These are phyloP conservation scores for Perilla frutescens DNA, from an alignment of 257 asterid species.

Conservation along the genomic window DNA sequence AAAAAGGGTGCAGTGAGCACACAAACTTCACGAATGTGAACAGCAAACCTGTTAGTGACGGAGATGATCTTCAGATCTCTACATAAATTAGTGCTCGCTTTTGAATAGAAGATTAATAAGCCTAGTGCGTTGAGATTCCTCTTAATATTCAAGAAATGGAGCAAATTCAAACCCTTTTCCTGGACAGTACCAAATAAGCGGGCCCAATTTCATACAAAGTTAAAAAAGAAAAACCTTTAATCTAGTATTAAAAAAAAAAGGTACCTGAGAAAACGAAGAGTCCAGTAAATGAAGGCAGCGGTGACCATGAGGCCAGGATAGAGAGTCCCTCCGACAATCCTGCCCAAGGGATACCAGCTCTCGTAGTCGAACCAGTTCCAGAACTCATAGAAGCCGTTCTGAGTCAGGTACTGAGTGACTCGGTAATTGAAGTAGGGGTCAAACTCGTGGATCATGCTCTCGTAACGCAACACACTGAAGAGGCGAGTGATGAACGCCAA, in stretches of 20 bases:
- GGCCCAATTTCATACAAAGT: neutral
- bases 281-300: slow-evolving; percentile 90
- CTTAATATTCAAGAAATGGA: neutral
- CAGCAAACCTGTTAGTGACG: slow-evolving; percentile 74
- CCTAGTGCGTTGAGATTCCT: too few species aligned
- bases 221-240: neutral
- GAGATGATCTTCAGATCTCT: slow-evolving; percentile 32
- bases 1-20: slow-evolving; percentile 98
- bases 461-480: slow-evolving; percentile 93
- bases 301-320: slow-evolving; percentile 99
- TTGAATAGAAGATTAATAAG: too few species aligned
- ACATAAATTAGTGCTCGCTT: neutral
- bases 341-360: slow-evolving; percentile 98
- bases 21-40: slow-evolving; percentile 98
- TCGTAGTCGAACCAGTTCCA: slow-evolving; percentile 99
- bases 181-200: neutral
- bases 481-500: slow-evolving; percentile 86
- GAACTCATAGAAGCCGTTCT: slow-evolving; percentile 85
- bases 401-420: slow-evolving; percentile 80
- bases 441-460: slow-evolving; percentile 99
- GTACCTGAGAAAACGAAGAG: slow-evolving; percentile 85
- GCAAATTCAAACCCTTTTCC: too few species aligned
- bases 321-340: slow-evolving; percentile 94
- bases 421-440: slow-evolving; percentile 99
- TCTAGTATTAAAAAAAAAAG: neutral